phyloP scores from a whole-genome alignment of 2,329 filamentous ascomycete species.

The Bipolaris cookei region DNA sequence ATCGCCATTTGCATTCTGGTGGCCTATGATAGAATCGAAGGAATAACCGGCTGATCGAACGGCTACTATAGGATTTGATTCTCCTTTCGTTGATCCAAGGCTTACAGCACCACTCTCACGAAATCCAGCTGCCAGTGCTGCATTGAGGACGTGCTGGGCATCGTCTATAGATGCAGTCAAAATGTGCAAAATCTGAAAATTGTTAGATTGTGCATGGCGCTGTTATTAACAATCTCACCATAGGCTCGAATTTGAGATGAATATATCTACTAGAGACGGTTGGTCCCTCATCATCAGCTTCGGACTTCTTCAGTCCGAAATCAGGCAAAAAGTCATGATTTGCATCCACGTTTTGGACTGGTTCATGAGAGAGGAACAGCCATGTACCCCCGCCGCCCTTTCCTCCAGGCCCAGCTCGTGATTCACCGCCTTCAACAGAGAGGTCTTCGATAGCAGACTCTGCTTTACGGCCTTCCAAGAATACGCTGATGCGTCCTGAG shows the following conservation, averaged over 20 bases:
- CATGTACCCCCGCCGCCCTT: conserved; percentile 81
- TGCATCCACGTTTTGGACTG: conserved; percentile 53
- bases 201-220: conserved; percentile 28
- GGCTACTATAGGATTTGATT: conserved; percentile 75
- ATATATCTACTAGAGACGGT: conserved; percentile 57
- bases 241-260: conserved; percentile 92
- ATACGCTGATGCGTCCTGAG: conserved; percentile 84
- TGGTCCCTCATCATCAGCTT: conserved; percentile 6
- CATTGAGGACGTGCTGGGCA: conserved; percentile 76
- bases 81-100: conserved; percentile 52
- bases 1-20: conserved; percentile 47
- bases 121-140: conserved; percentile 82
- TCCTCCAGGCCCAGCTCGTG: conserved; percentile 71
- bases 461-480: conserved; percentile 75
- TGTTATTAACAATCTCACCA: conserved; percentile 66
- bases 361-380: conserved; percentile 87
- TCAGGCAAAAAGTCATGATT: conserved; percentile 24
- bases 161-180: conserved; percentile 76
- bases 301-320: conserved; percentile 50
- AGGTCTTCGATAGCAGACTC: conserved; percentile 8
- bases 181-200: conserved; percentile 80
- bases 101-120: conserved; percentile 87
- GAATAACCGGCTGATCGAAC: conserved; percentile 82
- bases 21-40: conserved; percentile 81
- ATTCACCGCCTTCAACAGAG: conserved; percentile 25